phyloP scores from a whole-genome alignment of 2,329 filamentous ascomycete genomes.

The Xylaria sp. region DNA sequence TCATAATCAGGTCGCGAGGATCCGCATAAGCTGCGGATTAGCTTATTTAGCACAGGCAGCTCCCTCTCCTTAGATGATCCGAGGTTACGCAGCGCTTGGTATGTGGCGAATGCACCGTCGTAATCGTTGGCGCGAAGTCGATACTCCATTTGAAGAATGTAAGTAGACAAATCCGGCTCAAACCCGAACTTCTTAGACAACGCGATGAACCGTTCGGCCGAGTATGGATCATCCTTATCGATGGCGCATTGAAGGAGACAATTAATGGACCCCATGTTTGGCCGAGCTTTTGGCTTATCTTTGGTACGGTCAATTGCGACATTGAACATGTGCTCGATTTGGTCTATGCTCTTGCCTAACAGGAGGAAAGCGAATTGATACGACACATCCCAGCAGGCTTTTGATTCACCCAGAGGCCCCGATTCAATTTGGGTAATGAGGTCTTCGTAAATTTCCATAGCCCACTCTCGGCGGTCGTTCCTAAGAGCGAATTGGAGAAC shows the following conservation, averaged over 20 bases:
- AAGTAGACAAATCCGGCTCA: slow-evolving; percentile 74
- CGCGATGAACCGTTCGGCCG: slow-evolving; percentile 78
- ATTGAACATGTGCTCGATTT: slow-evolving; percentile 77
- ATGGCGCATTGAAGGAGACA: slow-evolving; percentile 77
- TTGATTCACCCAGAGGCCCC: slow-evolving; percentile 54
- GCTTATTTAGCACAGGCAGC: slow-evolving; percentile 73
- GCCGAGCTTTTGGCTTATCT: slow-evolving; percentile 59
- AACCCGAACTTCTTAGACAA: slow-evolving; percentile 75
- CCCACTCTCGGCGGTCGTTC: slow-evolving; percentile 71
- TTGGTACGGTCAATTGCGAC: slow-evolving; percentile 67
- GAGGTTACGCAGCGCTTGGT: slow-evolving; percentile 68
- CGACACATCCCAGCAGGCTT: slow-evolving; percentile 75
- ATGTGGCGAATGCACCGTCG: slow-evolving; percentile 74
- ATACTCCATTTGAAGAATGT: slow-evolving; percentile 79
- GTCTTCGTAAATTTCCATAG: slow-evolving; percentile 66
- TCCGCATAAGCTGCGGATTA: slow-evolving; percentile 75
- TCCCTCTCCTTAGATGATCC: slow-evolving; percentile 69
- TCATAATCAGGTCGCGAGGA: slow-evolving; percentile 72
- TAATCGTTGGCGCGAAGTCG: slow-evolving; percentile 79
- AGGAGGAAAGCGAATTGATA: slow-evolving; percentile 80
- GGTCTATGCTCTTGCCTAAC: slow-evolving; percentile 74
- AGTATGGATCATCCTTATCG: slow-evolving; percentile 73
- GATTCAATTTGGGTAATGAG: slow-evolving; percentile 56
- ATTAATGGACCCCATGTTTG: slow-evolving; percentile 81
- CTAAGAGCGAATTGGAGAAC: slow-evolving; percentile 71